Base-by-base conservation (phyloP, 352 stramenopile genomes). In the Phytopythium chamaehyphon region DNA sequence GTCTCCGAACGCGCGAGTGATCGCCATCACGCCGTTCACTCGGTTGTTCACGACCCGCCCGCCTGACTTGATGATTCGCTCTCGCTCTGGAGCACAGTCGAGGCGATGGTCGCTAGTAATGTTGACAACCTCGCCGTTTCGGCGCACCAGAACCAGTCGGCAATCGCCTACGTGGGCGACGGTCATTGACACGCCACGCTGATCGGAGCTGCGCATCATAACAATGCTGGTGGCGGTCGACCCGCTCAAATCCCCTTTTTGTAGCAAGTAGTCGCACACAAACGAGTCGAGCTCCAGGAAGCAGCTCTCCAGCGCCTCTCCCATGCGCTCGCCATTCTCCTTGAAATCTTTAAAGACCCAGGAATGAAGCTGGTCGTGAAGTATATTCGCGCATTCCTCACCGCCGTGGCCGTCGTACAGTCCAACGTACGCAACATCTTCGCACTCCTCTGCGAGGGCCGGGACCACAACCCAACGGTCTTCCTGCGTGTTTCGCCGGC, bases 351-450 rank as follows among this genome's bases (percentile, higher is more conserved):
- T 61, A 23, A 88, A 80, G 19, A 95, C 66, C 66, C 71, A 84
- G 36, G 52, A 57, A 50, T 95, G 85, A 26, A 96, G 66, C 45
- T 88, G 73, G 4, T 90, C 73, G 39, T 84, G 75, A 6, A 96
- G 69, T 43, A 89, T 88, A 26, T 66, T 76, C 14, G 81, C 72
- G 42, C 75, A 87, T 28, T 83, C 78, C 15, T 89, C 74, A 8
- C 86, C 87, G 1, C 77, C 77, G 21, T 96, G 87, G 21, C 86
- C 86, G 47, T 96, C 86, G 63, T 91, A 96, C 19, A 96, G 40
- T 0, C 76, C 87, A 15, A 90, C 62, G 47, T 88, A 94, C 9
- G 76, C 62, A 15, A 53, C 75, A 19, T 45, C 38, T 1, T 39
- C 19, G 26, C 47, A 70, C 4, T 46, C 33, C 1, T 4, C 9